These are phyloP conservation scores for Pholiota adiposa DNA, from an alignment of 1,284 basidiomycete genomes.

Conservation along the genomic window DNA sequence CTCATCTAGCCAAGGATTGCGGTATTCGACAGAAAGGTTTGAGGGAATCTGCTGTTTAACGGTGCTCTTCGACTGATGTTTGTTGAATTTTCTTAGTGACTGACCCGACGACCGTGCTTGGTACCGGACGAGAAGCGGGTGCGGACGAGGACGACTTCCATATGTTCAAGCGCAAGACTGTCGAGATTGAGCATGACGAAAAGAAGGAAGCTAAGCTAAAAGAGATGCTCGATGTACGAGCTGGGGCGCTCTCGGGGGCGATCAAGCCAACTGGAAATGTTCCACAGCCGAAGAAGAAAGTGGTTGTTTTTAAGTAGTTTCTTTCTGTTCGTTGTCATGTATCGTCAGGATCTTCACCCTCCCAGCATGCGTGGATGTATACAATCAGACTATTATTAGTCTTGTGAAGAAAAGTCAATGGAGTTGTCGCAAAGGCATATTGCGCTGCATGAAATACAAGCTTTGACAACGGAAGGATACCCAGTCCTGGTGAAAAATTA, in stretches of 20 bases:
- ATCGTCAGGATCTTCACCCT: too few species aligned
- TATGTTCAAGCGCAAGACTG: constrained; percentile 65
- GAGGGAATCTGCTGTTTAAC: constrained; percentile 16
- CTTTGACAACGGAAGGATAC: too few species aligned
- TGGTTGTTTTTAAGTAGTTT: constrained; percentile 55
- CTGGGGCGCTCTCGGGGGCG: constrained; percentile 48
- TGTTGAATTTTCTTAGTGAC: constrained; percentile 26
- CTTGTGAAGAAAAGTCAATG: too few species aligned
- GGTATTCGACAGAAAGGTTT: constrained; percentile 62
- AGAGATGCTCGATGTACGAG: constrained; percentile 46
- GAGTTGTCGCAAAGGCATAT: too few species aligned
- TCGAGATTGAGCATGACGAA: constrained; percentile 65
- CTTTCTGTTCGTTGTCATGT: not conserved
- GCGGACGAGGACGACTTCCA: constrained; percentile 96
- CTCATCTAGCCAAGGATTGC: constrained; percentile 89
- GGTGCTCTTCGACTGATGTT: not conserved
- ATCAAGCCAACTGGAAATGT: constrained; percentile 47
- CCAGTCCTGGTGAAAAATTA: too few species aligned
- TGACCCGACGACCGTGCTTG: constrained; percentile 46
- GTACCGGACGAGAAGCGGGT: constrained; percentile 61
- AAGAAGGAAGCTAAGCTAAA: constrained; percentile 49
- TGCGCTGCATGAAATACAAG: too few species aligned
- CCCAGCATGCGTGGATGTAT: too few species aligned
- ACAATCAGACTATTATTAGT: too few species aligned
- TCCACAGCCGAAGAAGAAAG: constrained; percentile 49